Evolutionary conservation across 331 rosid species (phyloP), one percentile per base, ranked within the genome.

Genomic region (Saraca asoca): DNA sequence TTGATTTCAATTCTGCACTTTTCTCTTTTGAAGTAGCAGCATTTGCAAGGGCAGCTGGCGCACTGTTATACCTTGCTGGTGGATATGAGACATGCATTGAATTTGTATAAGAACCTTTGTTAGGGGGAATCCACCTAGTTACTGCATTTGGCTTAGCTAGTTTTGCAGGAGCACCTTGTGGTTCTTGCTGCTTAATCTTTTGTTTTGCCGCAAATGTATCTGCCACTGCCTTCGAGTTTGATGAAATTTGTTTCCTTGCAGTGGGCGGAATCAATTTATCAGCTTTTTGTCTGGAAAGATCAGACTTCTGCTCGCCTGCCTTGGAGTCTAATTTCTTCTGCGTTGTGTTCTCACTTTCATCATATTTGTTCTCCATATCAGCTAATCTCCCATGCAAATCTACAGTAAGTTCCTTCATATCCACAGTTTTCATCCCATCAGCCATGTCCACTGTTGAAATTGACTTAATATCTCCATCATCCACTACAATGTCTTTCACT

Each of bases 401-500:
- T 55, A 76, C 81, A 2, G 42, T 70, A 78, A 78, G 77, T 75
- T 86, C 95, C 80, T 80, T 80, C 39, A 80, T 73, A 64, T 72
- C 85, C 50, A 75, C 33, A 77, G 64, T 81, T 75, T 72, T 39
- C 70, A 50, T 51, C 75, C 79, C 54, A 76, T 79, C 88, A 55
- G 76, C 66, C 58, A 62, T 56, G 66, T 71, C 65, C 63, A 72
- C 73, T 33, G 42, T 44, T 39, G 75, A 71, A 78, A 71, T 75
- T 51, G 83, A 58, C 70, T 77, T 88, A 49, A 66, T 78, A 71
- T 89, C 91, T 72, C 95, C 97, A 72, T 85, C 84, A 72, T 94
- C 97, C 74, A 90, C 87, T 74, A 78, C 82, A 62, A 94, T 94
- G 75, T 94, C 98, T 80, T 94, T 94, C 76, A 94, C 96, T 55